These are phyloP conservation scores for Spencermartinsiella europaea DNA, from an alignment of 805 yeast genomes.

Conservation along the genomic window DNA sequence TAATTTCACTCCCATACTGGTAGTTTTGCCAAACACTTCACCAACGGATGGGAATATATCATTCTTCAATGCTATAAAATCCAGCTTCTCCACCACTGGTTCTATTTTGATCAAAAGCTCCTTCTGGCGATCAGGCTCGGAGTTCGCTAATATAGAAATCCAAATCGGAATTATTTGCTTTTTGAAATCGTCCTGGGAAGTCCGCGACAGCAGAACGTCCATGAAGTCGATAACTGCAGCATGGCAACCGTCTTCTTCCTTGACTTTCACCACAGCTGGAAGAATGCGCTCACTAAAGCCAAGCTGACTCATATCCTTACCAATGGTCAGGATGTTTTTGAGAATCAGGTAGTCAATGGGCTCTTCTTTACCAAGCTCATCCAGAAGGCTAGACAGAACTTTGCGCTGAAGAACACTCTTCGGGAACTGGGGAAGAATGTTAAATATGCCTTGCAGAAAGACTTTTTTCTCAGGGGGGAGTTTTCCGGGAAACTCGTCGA, in stretches of 20 bases:
- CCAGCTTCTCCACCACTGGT: slow-evolving; percentile 44
- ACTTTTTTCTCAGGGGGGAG: slow-evolving; percentile 58
- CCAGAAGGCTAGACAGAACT: slow-evolving; percentile 63
- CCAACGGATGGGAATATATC: slow-evolving; percentile 70
- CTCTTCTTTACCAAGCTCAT: slow-evolving; percentile 39
- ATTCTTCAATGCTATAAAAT: slow-evolving; percentile 66
- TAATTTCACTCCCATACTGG: slow-evolving; percentile 72
- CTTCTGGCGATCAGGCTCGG: slow-evolving; percentile 45
- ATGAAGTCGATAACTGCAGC: slow-evolving; percentile 46
- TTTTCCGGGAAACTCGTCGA: slow-evolving; percentile 80
- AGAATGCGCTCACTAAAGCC: slow-evolving; percentile 70
- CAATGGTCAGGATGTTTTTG: slow-evolving; percentile 55
- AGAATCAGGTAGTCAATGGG: slow-evolving; percentile 44
- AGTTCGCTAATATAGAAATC: slow-evolving; percentile 31
- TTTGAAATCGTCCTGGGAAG: slow-evolving; percentile 49
- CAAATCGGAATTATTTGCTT: slow-evolving; percentile 43
- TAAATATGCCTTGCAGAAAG: slow-evolving; percentile 61
- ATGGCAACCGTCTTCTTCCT: slow-evolving; percentile 39
- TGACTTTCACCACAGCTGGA: slow-evolving; percentile 39
- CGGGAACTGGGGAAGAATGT: slow-evolving; percentile 55
- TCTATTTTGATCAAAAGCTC: slow-evolving; percentile 42
- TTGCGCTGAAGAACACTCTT: slow-evolving; percentile 55
- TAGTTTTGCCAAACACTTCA: slow-evolving; percentile 74
- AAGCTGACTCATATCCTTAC: slow-evolving; percentile 63
- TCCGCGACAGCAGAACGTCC: slow-evolving; percentile 41